Evolutionary conservation across 768 basidiomycete species (phyloP), one percentile per base, ranked within the genome.

Genomic region (Rhodotorula diobovata): DNA sequence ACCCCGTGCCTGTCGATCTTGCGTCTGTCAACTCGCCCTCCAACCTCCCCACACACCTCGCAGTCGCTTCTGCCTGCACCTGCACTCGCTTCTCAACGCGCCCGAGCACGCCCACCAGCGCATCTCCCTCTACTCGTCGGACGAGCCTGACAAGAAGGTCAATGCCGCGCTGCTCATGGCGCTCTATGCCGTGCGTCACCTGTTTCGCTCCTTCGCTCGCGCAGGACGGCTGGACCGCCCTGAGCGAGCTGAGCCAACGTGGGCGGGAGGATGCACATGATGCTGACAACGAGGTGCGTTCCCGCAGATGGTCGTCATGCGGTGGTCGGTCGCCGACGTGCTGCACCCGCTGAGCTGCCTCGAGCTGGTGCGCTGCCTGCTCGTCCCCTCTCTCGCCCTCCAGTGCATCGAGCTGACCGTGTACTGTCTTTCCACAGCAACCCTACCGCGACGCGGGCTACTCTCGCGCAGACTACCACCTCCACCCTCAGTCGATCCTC

Each of bases 161-260:
- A 98, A 97, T 78, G 91, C 95, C 11, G 93, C 93, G 1, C 82
- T 98, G n/a, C 82, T 98, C 37, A 90, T 97, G 84, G 89, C 93
- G 20, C 86, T 98, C 57, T 98, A 92, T 80, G 87, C 90, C 61
- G 95, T 97, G 77, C 71, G 92, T 85, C 57, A 9, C 41, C 48
- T 41, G 14, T 20, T 35, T 50, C 14, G 41, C 48, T 45, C 21
- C 23, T 37, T 50, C 48, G 48, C 48, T 50, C 48, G 48, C 11
- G 25, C 48, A 8, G 48, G 25, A 9, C 48, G 1, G 20, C 7
- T 21, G 7, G 45, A 15, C 16, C 45, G 5, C 12, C 9, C 12
- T 21, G 48, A 3, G 48, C 25, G 23, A 9, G 41, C 41, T n/a
- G n/a, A n/a, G n/a, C n/a, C n/a, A n/a, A n/a, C n/a, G n/a, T n/a